Evolutionary conservation across 2,329 filamentous ascomycete species (phyloP), one percentile per base, ranked within the genome.

Genomic region (Fusarium camptoceras): DNA sequence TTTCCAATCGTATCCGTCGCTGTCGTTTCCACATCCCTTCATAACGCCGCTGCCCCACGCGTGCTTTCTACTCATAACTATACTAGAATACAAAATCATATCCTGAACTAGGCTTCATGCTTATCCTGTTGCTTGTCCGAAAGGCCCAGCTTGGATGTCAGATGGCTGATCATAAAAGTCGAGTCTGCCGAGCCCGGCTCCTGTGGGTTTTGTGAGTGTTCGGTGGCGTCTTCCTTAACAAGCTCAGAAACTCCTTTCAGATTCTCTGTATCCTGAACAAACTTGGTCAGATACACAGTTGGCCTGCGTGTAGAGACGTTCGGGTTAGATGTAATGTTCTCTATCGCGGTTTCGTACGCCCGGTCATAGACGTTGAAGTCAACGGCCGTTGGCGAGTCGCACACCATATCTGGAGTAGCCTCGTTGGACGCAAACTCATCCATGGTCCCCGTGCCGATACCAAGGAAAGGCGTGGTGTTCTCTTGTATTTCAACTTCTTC

Each of bases 351-450:
- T 75, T 93, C 89, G 77, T 97, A 98, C 1, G 95, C 95, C 1
- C 87, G 89, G 78, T 97, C 93, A 78, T 97, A 98, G 61, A 98
- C 91, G 76, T 96, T 90, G 73, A 93, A 93, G 64, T 97, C 94
- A 8, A 93, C 92, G 2, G 91, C 91, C 0, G 91, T 91, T 5
- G 95, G 95, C 2, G 93, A 97, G 79, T 97, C 94, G 30, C 92
- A 93, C 42, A 97, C 90, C 7, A 91, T 78, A 24, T 85, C 79
- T 5, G 80, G 79, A 16, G 79, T 80, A 12, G 77, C 72, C 25
- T 80, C 77, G 57, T 81, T 79, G 42, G 75, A 77, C 47, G 77
- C 75, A 71, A 84, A 84, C 20, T 83, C 83, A 64, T 87, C 83
- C 27, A 79, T 77, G 5, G 86, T 84, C 46, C 90, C 90, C 1